phyloP scores from a whole-genome alignment of 805 yeast genomes.

The Clavispora fructus region DNA sequence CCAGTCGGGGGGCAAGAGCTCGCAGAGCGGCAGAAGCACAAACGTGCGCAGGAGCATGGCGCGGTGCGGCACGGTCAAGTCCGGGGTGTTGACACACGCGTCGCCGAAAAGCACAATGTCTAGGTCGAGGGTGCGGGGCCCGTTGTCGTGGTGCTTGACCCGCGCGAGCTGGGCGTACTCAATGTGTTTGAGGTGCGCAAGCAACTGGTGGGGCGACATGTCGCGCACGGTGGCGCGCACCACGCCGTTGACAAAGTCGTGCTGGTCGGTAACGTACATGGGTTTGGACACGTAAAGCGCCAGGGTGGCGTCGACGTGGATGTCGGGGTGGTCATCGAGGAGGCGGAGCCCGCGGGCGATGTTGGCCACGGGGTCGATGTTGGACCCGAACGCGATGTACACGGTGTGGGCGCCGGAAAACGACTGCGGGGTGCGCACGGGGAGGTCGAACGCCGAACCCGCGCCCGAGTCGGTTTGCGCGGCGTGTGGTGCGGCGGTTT shows the following conservation, averaged over 20 bases:
- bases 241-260: constrained; percentile 80
- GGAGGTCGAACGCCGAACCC: constrained; percentile 24
- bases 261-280: constrained; percentile 82
- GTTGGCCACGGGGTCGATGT: constrained; percentile 58
- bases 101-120: constrained; percentile 77
- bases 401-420: constrained; percentile 41
- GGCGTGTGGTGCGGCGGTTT: constrained; percentile 5
- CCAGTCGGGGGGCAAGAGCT: constrained; percentile 59
- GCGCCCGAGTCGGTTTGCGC: too few species aligned
- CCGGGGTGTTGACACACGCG: constrained; percentile 47
- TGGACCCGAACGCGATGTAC: constrained; percentile 86
- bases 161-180: constrained; percentile 71
- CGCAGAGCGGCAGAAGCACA: constrained; percentile 85
- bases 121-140: constrained; percentile 87
- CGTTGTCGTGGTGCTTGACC: constrained; percentile 77
- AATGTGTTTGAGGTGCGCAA: constrained; percentile 60
- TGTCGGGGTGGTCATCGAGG: constrained; percentile 30
- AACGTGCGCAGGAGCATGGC: constrained; percentile 86
- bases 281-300: constrained; percentile 85
- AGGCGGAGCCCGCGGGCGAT: constrained; percentile 51
- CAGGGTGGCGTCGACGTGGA: constrained; percentile 58
- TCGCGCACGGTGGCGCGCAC: constrained; percentile 57
- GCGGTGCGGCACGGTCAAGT: constrained; percentile 77
- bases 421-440: constrained; percentile 14
- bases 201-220: constrained; percentile 55